These are phyloP conservation scores for Aegilops bicornis DNA, from an alignment of 176 grass and related monocot genomes.

Conservation along the genomic window DNA sequence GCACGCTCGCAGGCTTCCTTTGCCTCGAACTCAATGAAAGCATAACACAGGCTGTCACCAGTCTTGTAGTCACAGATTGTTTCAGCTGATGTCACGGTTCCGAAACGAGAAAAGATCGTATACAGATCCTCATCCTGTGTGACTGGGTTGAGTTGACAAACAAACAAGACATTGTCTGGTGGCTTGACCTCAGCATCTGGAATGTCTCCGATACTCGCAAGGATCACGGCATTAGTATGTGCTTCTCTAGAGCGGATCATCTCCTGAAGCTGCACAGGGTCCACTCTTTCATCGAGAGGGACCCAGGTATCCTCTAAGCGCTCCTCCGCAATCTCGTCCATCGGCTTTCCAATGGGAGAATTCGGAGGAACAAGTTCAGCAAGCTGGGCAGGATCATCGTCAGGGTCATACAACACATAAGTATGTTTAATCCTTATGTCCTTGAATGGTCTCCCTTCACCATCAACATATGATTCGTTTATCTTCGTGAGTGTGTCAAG, in stretches of 20 bases:
- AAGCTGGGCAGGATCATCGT: constrained; percentile 77
- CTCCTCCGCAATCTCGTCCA: constrained; percentile 72
- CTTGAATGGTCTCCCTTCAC: constrained; percentile 78
- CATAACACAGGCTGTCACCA: constrained; percentile 87
- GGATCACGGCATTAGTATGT: constrained; percentile 77
- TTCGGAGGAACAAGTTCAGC: constrained; percentile 68
- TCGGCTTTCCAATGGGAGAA: constrained; percentile 75
- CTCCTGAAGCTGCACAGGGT: constrained; percentile 63
- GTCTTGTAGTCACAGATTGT: constrained; percentile 80
- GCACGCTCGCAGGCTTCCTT: constrained; percentile 75
- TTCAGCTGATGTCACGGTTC: constrained; percentile 76
- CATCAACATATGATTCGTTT: constrained; percentile 87
- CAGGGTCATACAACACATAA: constrained; percentile 79
- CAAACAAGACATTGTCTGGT: constrained; percentile 87
- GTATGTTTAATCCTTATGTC: constrained; percentile 97
- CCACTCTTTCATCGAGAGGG: constrained; percentile 67
- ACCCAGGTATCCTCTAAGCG: constrained; percentile 86
- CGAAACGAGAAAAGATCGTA: constrained; percentile 93
- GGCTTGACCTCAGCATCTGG: constrained; percentile 79
- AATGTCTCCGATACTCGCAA: constrained; percentile 81
- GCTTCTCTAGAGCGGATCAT: constrained; percentile 69
- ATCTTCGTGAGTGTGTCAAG: constrained; percentile 76
- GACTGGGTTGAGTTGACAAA: constrained; percentile 88
- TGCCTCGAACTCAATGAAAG: constrained; percentile 83
- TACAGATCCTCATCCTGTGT: constrained; percentile 94